Evolutionary conservation across 371 early-diverging fungal genomes (phyloP).

Genomic region (Mucor sp.): DNA sequence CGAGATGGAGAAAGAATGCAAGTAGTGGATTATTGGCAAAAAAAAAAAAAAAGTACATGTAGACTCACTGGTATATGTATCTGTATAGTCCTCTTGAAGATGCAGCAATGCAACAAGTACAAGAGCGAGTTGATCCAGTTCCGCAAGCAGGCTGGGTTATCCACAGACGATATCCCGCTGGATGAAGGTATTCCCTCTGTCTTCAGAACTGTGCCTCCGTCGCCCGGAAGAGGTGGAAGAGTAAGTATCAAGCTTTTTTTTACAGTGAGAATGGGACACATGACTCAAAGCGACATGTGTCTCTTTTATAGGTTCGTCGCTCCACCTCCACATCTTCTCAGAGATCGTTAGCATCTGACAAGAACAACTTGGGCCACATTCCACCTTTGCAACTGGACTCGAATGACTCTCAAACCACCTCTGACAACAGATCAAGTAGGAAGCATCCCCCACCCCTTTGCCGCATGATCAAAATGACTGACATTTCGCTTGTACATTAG

Average conservation of each 20-base stretch:
- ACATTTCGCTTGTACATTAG: conserved; percentile 13
- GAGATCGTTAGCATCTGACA: conserved; percentile 46
- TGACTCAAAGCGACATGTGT: not conserved
- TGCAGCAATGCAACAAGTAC: conserved; percentile 69
- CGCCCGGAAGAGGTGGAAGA: conserved; percentile 45
- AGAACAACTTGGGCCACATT: conserved; percentile 32
- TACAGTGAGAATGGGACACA: not conserved
- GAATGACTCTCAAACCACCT: conserved; percentile 3
- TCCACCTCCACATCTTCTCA: conserved; percentile 56
- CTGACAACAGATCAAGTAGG: conserved; percentile 24
- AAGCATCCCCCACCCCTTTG: not conserved
- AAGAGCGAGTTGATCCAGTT: conserved; percentile 71
- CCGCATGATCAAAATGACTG: not conserved
- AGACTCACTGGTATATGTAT: not conserved
- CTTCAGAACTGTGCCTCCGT: conserved; percentile 50
- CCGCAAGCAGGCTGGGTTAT: conserved; percentile 62
- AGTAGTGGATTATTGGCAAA: no score
- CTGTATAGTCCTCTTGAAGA: conserved; percentile 59
- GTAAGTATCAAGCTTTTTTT: conserved; percentile 26
- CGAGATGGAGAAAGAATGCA: conserved; percentile 80
- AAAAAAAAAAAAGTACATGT: no score
- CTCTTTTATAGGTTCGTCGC: conserved; percentile 29
- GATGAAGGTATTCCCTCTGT: conserved; percentile 58
- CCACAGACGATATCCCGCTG: conserved; percentile 57
- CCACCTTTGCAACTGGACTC: conserved; percentile 34